Base-by-base conservation (phyloP, 2,329 filamentous ascomycete genomes). In the Emericellopsis cladophorae region DNA sequence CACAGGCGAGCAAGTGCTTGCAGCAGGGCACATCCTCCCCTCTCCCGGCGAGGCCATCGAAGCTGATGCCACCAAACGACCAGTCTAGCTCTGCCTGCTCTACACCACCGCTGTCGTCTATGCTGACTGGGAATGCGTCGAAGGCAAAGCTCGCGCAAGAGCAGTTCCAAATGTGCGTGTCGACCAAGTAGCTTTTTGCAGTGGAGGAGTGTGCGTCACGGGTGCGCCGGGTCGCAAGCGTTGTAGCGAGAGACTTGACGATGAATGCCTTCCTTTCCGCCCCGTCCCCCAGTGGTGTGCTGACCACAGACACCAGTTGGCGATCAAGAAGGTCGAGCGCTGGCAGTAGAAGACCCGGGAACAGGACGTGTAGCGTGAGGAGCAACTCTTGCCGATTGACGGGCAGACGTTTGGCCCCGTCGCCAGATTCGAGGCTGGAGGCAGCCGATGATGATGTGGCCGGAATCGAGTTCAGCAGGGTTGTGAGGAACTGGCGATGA, bases 321-420 rank as follows among this genome's bases (percentile, higher is more conserved):
- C 86, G 75, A 58, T 98, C 92, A 1, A 98, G 70, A 0, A 96
- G 70, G 58, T 96, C 89, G 3, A 98, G 70, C 0, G 90, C 87
- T 3, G 87, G 84, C 1, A 95, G 77, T 2, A 95, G 64, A 41
- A 87, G 74, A 46, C 77, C 76, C 0, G 88, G 88, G 53, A 93
- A 93, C 12, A 95, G 65, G 29, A 87, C 83, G 61, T 95, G 89
- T 0, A 95, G 72, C 0, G 85, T 87, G 1, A 87, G 65, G n/a
- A 95, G 65, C 14, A 83, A 62, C 38, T 74, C 68, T 1, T 68
- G 64, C 43, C 66, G 57, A n/a, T 60, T 31, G 8, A 26, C 6
- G 15, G 37, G 37, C 18, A 33, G 22, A 26, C 29, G 37, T 7
- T 40, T 15, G 29, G 18, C 26, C 15, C 21, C 22, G 18, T 7